phyloP scores from a whole-genome alignment of 2,329 filamentous ascomycete species.

The Nigrograna mackinnonii region DNA sequence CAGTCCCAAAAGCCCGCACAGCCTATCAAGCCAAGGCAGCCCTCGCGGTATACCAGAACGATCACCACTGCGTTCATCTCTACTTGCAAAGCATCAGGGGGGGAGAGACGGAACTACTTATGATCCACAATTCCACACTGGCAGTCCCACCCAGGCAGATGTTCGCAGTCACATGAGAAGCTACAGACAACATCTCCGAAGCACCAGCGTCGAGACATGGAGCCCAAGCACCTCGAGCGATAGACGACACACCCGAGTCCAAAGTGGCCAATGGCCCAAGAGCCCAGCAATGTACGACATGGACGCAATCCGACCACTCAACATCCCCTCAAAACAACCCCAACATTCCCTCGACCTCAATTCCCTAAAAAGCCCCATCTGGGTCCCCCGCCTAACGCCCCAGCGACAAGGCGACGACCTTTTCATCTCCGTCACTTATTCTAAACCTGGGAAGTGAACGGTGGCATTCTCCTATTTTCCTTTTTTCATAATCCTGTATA shows the following conservation, averaged over 20 bases:
- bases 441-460: conserved; percentile 4
- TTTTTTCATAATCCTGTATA: background rate
- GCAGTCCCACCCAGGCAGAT: conserved; percentile 16
- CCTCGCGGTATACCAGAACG: conserved; percentile 4
- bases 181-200: conserved; percentile 23
- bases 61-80: conserved; percentile 20
- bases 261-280: conserved; percentile 27
- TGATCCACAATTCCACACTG: conserved; percentile 37
- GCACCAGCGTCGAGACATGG: conserved; percentile 25
- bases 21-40: conserved; percentile 8
- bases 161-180: conserved; percentile 6
- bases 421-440: conserved; percentile 50
- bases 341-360: conserved; percentile 16
- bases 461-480: background rate
- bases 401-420: conserved; percentile 68
- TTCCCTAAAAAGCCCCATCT: conserved; percentile 52
- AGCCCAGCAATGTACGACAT: conserved; percentile 31
- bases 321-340: conserved; percentile 21
- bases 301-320: conserved; percentile 26
- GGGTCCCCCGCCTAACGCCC: conserved; percentile 69
- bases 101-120: conserved; percentile 37
- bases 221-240: conserved; percentile 12
- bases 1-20: conserved; percentile 18
- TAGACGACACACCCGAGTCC: conserved; percentile 24
- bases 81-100: conserved; percentile 42